Percentiles rank a stretch among this genome's conserved stretches.
These are phyloP conservation scores for Camelina laxa DNA, from an alignment of 345 rosid genomes.

Conservation along the genomic window DNA sequence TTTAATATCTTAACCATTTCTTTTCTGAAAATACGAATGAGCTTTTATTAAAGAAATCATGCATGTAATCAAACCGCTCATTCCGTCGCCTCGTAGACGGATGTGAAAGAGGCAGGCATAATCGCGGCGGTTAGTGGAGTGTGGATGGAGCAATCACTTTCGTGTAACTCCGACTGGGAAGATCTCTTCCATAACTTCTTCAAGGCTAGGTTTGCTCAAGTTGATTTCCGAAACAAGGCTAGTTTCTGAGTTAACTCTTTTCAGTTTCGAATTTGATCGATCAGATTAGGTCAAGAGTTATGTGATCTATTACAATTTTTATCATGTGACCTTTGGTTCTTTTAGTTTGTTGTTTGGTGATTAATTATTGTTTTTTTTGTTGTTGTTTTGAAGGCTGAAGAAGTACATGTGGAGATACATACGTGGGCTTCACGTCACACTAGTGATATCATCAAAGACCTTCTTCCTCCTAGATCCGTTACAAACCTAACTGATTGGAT, in stretches of 20 bases:
- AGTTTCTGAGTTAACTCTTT: not conserved
- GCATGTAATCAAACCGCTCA: not conserved
- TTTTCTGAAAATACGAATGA: too few relatives aligned
- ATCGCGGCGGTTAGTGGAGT: slow-evolving; percentile 12
- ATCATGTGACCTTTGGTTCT: not conserved
- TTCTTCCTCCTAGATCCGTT: not conserved
- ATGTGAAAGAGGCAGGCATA: slow-evolving; percentile 5
- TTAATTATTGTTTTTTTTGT: not conserved
- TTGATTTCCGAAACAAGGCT: slow-evolving; percentile 28
- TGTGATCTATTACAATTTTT: not conserved
- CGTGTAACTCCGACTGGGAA: not conserved
- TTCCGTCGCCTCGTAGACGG: slow-evolving; percentile 1
- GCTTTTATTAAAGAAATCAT: too few relatives aligned
- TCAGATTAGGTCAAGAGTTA: too few relatives aligned
- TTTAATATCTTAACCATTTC: too few relatives aligned
- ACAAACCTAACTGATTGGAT: not conserved
- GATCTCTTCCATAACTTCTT: slow-evolving; percentile 15
- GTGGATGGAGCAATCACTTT: slow-evolving; percentile 18
- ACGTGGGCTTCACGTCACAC: not conserved
- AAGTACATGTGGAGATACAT: not conserved
- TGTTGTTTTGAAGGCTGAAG: not conserved
- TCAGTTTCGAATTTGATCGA: too few relatives aligned
- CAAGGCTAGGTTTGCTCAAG: slow-evolving; percentile 13
- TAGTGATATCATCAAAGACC: not conserved
- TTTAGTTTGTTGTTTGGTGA: not conserved